Evolutionary conservation across 2,329 filamentous ascomycete genomes (phyloP).

Genomic region (Cytospora schulzeri): DNA sequence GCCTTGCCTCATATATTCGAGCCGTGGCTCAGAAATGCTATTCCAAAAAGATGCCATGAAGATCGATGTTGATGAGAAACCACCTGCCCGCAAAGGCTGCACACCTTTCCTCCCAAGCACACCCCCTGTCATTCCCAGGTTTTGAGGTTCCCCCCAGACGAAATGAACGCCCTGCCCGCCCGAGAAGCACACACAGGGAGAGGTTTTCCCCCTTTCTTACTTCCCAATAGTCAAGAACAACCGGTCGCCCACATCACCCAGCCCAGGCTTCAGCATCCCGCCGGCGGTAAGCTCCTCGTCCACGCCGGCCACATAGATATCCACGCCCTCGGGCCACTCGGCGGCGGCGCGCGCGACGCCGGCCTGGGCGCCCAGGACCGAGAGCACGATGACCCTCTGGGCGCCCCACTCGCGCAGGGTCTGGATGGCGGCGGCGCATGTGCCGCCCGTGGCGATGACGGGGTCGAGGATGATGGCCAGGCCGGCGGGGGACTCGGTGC

Average conservation of each 20-base stretch:
- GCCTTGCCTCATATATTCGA: neutral
- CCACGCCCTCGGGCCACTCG: slow-evolving; percentile 76
- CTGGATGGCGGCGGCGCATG: slow-evolving; percentile 85
- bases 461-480: slow-evolving; percentile 88
- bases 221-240: slow-evolving; percentile 89
- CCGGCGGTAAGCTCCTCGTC: slow-evolving; percentile 73
- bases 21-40: neutral
- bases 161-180: neutral
- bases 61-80: neutral
- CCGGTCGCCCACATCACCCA: slow-evolving; percentile 89
- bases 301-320: slow-evolving; percentile 81
- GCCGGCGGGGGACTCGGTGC: too few relatives aligned
- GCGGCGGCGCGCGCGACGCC: slow-evolving; percentile 73
- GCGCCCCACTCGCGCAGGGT: slow-evolving; percentile 90
- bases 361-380: slow-evolving; percentile 70
- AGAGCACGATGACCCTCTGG: slow-evolving; percentile 74
- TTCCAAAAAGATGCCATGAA: neutral
- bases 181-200: neutral
- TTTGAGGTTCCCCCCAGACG: neutral
- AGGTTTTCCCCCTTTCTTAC: too few relatives aligned
- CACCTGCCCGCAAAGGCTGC: neutral
- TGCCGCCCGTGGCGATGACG: slow-evolving; percentile 91
- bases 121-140: neutral
- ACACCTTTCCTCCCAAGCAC: neutral
- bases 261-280: slow-evolving; percentile 87